phyloP scores from a whole-genome alignment of 2,329 filamentous ascomycete species.

The Botryotinia calthae region DNA sequence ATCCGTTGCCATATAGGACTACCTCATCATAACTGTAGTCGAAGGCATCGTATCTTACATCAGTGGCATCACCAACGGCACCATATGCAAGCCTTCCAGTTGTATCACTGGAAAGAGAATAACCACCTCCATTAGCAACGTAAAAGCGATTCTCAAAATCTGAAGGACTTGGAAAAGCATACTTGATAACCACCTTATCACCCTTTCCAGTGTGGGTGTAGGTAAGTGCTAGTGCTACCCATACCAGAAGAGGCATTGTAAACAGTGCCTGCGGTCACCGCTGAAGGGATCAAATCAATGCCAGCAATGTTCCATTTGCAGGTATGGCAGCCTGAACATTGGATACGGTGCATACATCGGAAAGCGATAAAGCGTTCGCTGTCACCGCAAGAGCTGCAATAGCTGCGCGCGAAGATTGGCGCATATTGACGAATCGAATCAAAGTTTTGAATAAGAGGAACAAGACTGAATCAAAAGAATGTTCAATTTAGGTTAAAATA shows the following conservation, averaged over 20 bases:
- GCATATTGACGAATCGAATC: not conserved
- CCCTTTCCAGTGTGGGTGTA: conserved; percentile 45
- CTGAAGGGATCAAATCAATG: conserved; percentile 36
- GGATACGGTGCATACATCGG: not conserved
- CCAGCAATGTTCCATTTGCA: conserved; percentile 6
- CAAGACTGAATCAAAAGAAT: not conserved
- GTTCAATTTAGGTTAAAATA: not conserved
- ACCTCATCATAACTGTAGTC: conserved; percentile 41
- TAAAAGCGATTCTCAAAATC: conserved; percentile 47
- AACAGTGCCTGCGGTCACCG: conserved; percentile 41
- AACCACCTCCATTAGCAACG: conserved; percentile 47
- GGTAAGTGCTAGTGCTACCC: conserved; percentile 38
- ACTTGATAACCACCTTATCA: conserved; percentile 40
- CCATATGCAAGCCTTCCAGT: conserved; percentile 46
- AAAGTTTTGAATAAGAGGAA: not conserved
- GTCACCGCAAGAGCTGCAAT: conserved; percentile 24
- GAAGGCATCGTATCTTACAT: conserved; percentile 52
- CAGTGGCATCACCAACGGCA: conserved; percentile 48
- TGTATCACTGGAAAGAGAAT: conserved; percentile 41
- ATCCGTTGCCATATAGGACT: conserved; percentile 36
- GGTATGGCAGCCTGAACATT: conserved; percentile 6
- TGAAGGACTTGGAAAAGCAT: conserved; percentile 45
- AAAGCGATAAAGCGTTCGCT: not conserved
- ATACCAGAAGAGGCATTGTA: conserved; percentile 35
- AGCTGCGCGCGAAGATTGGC: not conserved